Base-by-base conservation (phyloP, 2,329 filamentous ascomycete genomes). In the Helotiales sp. region DNA sequence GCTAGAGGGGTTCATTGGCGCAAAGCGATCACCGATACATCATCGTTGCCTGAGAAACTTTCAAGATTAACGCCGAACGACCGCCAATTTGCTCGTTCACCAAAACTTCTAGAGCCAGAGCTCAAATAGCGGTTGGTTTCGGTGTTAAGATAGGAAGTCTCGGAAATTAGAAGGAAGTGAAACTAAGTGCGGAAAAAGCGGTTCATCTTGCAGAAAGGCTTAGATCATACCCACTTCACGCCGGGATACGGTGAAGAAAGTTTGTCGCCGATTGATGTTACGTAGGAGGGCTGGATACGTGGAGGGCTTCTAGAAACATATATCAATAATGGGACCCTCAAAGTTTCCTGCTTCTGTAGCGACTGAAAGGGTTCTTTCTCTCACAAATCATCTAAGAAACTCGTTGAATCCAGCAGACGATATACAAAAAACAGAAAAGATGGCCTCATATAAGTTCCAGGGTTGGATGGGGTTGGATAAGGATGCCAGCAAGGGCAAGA, bases 391-490 rank as follows among this genome's bases (percentile, higher is more conserved):
- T 52, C 58, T 69, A 3, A 64, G 64, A 63, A 42, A 63, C 15
- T 62, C 60, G 38, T 59, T 60, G 17, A 62, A 66, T 17, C 40
- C 58, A 25, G 52, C 52, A 59, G 54, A 66, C 57, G 54, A 65
- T 44, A 30, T 59, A 53, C 42, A 62, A 9, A 59, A 66, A 57
- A 47, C 57, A 42, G 63, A 62, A 48, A 71, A 68, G 63, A 58
- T 55, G 42, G 69, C 70, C 54, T 63, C 44, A 15, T 69, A 74
- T 59, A 72, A 71, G 38, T 74, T 74, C 52, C 59, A 70, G 56
- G 73, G 74, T 55, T 75, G 74, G 74, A 60, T 75, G 63, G 74
- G 69, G 6, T 31, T 71, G 15, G 67, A 74, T 30, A 66, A 71
- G 42, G 63, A 72, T 25, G 50, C 66, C 9, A 62, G 52, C 5